These are phyloP conservation scores for Nicotiana noctiflora DNA, from an alignment of 257 asterid genomes.

Conservation along the genomic window DNA sequence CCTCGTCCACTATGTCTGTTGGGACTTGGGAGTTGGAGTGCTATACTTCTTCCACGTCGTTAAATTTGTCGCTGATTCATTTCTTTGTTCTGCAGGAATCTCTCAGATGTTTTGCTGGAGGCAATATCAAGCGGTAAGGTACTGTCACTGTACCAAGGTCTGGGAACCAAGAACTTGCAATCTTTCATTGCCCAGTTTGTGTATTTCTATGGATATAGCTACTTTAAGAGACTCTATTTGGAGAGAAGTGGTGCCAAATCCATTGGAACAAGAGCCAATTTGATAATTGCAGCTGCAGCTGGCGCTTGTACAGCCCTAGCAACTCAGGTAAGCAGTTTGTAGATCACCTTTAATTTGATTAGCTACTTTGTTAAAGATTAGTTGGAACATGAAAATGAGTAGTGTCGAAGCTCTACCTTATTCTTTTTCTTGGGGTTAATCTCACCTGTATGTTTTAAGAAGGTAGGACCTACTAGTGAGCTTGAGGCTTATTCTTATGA, in stretches of 20 bases:
- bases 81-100: slow-evolving; percentile 25
- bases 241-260: slow-evolving; percentile 33
- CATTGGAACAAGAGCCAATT: slow-evolving; percentile 39
- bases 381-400: neutral
- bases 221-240: slow-evolving; percentile 37
- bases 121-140: slow-evolving; percentile 33
- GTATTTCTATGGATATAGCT: slow-evolving; percentile 43
- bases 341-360: neutral
- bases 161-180: slow-evolving; percentile 41
- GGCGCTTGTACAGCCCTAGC: slow-evolving; percentile 39
- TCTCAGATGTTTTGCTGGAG: slow-evolving; percentile 35
- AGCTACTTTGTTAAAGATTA: neutral
- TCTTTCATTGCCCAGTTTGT: slow-evolving; percentile 39
- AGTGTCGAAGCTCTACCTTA: neutral
- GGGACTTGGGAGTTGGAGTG: neutral
- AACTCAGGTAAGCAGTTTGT: slow-evolving; percentile 27
- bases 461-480: neutral
- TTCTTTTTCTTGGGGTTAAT: neutral
- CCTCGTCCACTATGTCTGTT: neutral
- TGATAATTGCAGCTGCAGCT: slow-evolving; percentile 44
- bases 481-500: neutral
- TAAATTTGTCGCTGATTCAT: neutral
- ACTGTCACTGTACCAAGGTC: slow-evolving; percentile 38
- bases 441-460: neutral
- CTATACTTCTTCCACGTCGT: neutral